Percentiles rank a stretch among this genome's conserved stretches.
phyloP scores from a whole-genome alignment of 768 basidiomycete genomes.

The Russula vinacea region DNA sequence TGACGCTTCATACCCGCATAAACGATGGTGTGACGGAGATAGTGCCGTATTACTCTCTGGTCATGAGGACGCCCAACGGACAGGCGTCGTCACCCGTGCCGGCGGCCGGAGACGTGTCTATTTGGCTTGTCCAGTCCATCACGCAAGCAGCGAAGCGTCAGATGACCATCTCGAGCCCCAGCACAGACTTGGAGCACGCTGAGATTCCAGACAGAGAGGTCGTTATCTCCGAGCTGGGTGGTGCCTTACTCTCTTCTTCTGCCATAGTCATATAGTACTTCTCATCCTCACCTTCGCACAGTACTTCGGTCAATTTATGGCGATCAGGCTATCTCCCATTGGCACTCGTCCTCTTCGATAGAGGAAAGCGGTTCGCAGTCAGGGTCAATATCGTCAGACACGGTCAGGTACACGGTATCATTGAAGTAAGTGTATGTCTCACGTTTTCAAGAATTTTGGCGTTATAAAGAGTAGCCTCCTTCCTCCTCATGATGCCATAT shows the following conservation, averaged over 20 bases:
- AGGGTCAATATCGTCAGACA: conserved; percentile 32
- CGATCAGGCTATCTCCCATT: conserved; percentile 58
- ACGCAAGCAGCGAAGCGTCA: not conserved
- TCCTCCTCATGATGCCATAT: conserved; percentile 42
- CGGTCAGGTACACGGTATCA: conserved; percentile 61
- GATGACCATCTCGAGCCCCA: conserved; percentile 7
- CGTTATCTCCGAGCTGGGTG: conserved; percentile 27
- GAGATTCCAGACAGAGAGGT: conserved; percentile 19
- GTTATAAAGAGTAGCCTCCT: conserved; percentile 42
- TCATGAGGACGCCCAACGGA: not conserved
- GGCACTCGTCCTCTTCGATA: conserved; percentile 41
- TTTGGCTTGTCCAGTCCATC: not conserved
- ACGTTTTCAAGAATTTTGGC: not conserved
- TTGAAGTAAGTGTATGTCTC: conserved; percentile 51
- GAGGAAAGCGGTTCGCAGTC: conserved; percentile 15
- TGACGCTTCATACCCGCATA: conserved; percentile 20
- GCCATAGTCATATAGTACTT: conserved; percentile 2
- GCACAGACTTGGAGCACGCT: conserved; percentile 3
- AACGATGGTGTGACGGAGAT: not conserved
- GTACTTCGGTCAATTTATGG: conserved; percentile 86
- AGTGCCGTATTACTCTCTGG: not conserved
- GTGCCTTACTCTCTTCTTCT: conserved; percentile 14
- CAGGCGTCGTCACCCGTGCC: not conserved
- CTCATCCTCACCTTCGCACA: conserved; percentile 32
- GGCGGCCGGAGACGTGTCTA: not conserved